Conservation (phyloP, 306 rosid species). For the Myrica gale region DNA sequence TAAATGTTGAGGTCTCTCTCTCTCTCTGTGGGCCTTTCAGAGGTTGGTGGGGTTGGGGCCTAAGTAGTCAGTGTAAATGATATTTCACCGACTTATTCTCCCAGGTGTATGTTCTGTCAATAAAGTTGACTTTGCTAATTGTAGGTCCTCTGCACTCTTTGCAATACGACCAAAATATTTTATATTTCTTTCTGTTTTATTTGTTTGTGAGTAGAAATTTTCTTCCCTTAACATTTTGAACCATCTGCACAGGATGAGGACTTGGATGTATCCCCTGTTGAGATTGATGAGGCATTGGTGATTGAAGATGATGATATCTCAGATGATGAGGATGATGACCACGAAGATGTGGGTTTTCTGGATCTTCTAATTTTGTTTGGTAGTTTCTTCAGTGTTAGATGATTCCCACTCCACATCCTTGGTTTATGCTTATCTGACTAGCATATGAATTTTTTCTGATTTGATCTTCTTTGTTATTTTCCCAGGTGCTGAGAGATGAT, state of each 20-base stretch:
- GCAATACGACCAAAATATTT: neutral
- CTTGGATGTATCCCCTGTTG: conserved; percentile 81
- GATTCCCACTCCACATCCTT: neutral
- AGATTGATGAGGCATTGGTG: conserved; percentile 89
- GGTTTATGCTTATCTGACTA: neutral
- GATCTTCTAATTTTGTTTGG: neutral
- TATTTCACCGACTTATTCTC: neutral
- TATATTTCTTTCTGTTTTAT: neutral
- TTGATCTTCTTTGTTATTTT: neutral
- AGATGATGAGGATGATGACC: conserved; percentile 96
- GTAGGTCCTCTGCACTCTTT: neutral
- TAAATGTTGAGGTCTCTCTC: neutral
- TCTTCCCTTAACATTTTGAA: neutral
- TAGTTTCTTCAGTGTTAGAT: neutral
- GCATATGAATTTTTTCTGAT: neutral
- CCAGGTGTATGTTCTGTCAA: neutral
- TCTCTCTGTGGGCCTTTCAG: neutral
- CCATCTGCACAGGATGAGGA: conserved; percentile 70
- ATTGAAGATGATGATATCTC: conserved; percentile 97
- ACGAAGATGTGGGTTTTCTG: conserved; percentile 70
- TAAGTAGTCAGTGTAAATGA: neutral
- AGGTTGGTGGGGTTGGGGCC: neutral
- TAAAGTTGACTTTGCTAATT: neutral
- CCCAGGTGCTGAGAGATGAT: conserved; percentile 86
- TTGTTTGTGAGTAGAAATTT: neutral